phyloP scores from a whole-genome alignment of 768 basidiomycete species.

The Pleurotus platypus region DNA sequence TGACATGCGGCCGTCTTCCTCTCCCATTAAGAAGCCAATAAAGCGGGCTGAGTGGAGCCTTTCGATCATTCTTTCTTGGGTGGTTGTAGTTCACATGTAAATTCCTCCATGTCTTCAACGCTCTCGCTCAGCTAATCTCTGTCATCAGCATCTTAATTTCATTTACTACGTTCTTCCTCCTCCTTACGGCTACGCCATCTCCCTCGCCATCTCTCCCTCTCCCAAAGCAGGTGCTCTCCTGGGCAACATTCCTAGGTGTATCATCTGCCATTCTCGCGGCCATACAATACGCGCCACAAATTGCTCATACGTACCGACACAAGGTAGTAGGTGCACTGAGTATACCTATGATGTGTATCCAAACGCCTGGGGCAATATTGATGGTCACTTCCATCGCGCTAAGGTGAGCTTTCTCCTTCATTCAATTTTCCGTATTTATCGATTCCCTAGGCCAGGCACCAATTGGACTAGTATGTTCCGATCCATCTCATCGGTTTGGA shows the following conservation, averaged over 20 bases:
- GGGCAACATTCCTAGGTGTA: constrained; percentile 89
- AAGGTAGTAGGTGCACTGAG: constrained; percentile 90
- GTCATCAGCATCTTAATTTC: constrained; percentile 46
- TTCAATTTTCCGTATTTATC: constrained; percentile 1
- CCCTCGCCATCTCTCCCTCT: constrained; percentile 29
- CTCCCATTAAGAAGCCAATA: constrained; percentile 33
- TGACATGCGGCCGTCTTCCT: constrained; percentile 33
- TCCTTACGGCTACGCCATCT: constrained; percentile 38
- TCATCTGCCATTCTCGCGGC: constrained; percentile 74
- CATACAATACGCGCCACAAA: constrained; percentile 86
- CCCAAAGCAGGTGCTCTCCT: constrained; percentile 33
- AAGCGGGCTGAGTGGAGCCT: constrained; percentile 71
- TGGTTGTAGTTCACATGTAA: constrained; percentile 71
- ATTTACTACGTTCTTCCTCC: constrained; percentile 61
- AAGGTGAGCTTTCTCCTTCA: constrained; percentile 33
- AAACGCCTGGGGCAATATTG: constrained; percentile 84
- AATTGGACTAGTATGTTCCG: constrained; percentile 73
- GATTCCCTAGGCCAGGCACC: constrained; percentile 56
- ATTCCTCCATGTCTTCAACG: constrained; percentile 20
- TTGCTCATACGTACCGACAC: constrained; percentile 70
- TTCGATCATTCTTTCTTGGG: constrained; percentile 74
- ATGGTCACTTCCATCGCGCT: constrained; percentile 84
- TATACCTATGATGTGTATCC: constrained; percentile 94
- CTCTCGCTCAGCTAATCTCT: constrained; percentile 4
- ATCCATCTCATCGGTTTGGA: not conserved